Percentiles rank a stretch among this genome's conserved stretches.
Conservation (phyloP, 2,329 filamentous ascomycete genomes). For the Alternaria triticina region DNA sequence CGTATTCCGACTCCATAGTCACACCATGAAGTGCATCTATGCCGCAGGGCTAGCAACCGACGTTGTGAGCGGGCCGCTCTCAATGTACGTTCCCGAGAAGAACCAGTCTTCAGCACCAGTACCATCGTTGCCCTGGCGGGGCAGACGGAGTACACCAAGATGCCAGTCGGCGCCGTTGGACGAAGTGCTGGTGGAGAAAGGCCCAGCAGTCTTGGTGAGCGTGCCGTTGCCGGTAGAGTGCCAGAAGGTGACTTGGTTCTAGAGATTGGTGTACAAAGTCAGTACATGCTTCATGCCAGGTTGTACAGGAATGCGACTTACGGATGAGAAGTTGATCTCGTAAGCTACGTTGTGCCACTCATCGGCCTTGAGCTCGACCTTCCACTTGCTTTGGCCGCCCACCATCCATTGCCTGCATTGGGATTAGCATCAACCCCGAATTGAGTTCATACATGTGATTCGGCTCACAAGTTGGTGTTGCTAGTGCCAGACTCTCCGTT, state of each 20-base stretch:
- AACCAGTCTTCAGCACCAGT: conserved; percentile 68
- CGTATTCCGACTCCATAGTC: neutral
- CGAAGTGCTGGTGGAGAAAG: conserved; percentile 65
- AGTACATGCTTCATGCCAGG: no score
- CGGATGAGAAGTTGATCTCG: conserved; percentile 70
- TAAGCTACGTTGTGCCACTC: conserved; percentile 80
- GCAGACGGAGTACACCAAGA: conserved; percentile 71
- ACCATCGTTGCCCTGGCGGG: conserved; percentile 62
- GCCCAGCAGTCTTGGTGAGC: conserved; percentile 64
- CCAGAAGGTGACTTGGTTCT: conserved; percentile 69
- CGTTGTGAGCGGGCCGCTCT: conserved; percentile 58
- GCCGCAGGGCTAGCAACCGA: conserved; percentile 35
- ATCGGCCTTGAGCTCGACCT: conserved; percentile 64
- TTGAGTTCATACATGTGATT: neutral
- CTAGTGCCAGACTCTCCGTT: conserved; percentile 57
- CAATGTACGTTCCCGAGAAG: conserved; percentile 75
- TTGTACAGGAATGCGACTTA: neutral
- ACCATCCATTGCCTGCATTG: conserved; percentile 64
- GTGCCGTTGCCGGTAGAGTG: conserved; percentile 68
- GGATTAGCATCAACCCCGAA: neutral
- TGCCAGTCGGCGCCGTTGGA: conserved; percentile 77
- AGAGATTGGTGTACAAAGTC: no score
- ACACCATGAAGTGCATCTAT: neutral
- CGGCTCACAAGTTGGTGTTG: conserved; percentile 56
- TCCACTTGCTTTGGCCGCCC: conserved; percentile 67